Evolutionary conservation across 352 stramenopile species (phyloP).

Genomic region (Globisporangium carolinianum): DNA sequence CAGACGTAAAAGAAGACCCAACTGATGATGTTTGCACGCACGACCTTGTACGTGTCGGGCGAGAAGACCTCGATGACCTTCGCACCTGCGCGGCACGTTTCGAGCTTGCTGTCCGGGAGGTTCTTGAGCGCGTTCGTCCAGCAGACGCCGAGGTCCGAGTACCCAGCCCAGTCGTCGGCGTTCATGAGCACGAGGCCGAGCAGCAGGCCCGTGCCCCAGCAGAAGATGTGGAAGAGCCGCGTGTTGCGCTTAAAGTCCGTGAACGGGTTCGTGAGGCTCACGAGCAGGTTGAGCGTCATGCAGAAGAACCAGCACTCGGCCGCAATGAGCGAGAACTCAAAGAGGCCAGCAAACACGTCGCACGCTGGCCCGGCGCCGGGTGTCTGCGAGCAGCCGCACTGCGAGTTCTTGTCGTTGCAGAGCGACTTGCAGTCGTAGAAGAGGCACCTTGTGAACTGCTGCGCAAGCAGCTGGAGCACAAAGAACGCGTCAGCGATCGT

Average conservation of each 20-base stretch:
- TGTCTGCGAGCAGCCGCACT: constrained; percentile 68
- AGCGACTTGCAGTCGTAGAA: constrained; percentile 79
- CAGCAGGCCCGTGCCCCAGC: constrained; percentile 57
- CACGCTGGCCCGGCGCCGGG: constrained; percentile 43
- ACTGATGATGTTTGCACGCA: constrained; percentile 83
- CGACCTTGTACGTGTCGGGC: constrained; percentile 50
- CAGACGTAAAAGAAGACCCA: constrained; percentile 87
- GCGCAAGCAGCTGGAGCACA: constrained; percentile 70
- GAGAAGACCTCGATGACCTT: constrained; percentile 64
- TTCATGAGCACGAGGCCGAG: constrained; percentile 68
- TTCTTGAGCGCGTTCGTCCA: constrained; percentile 83
- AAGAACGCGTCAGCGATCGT: constrained; percentile 83
- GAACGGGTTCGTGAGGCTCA: constrained; percentile 88
- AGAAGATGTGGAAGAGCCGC: constrained; percentile 79
- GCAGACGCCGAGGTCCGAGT: constrained; percentile 82
- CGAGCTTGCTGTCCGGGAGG: constrained; percentile 28
- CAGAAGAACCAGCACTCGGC: constrained; percentile 88
- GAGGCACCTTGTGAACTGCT: constrained; percentile 76
- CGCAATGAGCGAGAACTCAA: constrained; percentile 80
- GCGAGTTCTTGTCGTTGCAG: constrained; percentile 53
- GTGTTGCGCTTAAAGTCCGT: constrained; percentile 88
- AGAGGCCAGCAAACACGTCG: constrained; percentile 69
- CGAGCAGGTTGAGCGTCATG: constrained; percentile 84
- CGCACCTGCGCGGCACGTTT: constrained; percentile 17
- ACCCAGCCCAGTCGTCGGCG: constrained; percentile 68